These are phyloP conservation scores for Penicillium sp. DNA, from an alignment of 2,329 filamentous ascomycete species.

Conservation along the genomic window DNA sequence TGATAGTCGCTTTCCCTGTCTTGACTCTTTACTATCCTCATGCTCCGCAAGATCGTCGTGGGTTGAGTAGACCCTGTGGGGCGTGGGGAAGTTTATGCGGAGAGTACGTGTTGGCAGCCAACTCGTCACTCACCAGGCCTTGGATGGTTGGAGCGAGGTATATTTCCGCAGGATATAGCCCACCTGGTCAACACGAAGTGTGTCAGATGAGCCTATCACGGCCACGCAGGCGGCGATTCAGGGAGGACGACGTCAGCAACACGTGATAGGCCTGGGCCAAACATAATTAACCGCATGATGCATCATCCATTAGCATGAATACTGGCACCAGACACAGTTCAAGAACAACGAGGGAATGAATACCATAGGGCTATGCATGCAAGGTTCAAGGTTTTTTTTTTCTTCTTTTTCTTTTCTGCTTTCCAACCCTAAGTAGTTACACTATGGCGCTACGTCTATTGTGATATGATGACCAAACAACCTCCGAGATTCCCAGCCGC, in stretches of 20 bases:
- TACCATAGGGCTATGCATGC: no score
- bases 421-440: constrained; percentile 10
- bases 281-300: no score
- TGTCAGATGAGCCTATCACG: not conserved
- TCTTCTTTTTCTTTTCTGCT: not conserved
- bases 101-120: not conserved
- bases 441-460: constrained; percentile 8
- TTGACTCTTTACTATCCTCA: not conserved
- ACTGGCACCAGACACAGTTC: no score
- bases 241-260: constrained; percentile 6
- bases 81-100: not conserved
- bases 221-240: no score
- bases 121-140: not conserved
- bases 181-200: not conserved
- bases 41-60: not conserved
- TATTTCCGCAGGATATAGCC: not conserved
- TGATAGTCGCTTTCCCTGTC: not conserved
- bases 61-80: not conserved
- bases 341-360: not conserved
- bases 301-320: not conserved
- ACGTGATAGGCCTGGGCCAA: no score
- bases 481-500: constrained; percentile 8
- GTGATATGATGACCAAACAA: constrained; percentile 5
- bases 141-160: not conserved
- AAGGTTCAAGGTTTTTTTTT: no score